phyloP scores from a whole-genome alignment of 2,329 filamentous ascomycete species.

The Hymenoscyphus linearis region DNA sequence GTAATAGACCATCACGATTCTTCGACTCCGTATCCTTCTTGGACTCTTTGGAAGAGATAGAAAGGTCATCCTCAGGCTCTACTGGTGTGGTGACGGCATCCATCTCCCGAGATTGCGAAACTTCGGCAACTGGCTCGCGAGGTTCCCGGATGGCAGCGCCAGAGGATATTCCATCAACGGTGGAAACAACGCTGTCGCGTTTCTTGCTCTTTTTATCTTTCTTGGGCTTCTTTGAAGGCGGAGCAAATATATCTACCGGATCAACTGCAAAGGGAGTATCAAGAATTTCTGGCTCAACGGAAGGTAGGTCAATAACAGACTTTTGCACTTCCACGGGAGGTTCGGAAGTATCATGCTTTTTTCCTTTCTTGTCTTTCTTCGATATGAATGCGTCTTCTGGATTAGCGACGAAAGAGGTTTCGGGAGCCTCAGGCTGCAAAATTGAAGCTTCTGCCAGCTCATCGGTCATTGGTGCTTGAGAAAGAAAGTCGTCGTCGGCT shows the following conservation, averaged over 20 bases:
- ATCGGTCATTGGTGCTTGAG: not conserved
- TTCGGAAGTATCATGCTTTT: conserved; percentile 8
- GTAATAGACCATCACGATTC: conserved; percentile 3
- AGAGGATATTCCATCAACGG: not conserved
- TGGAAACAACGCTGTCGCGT: not conserved
- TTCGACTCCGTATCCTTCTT: conserved; percentile 11
- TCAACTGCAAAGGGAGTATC: not conserved
- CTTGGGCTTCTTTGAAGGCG: conserved; percentile 3
- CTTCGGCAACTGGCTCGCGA: not conserved
- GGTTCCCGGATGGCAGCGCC: not conserved
- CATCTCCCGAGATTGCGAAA: not conserved
- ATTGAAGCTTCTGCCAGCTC: not conserved
- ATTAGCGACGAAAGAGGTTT: conserved; percentile 8
- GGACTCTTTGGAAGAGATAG: not conserved
- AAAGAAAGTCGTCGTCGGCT: conserved; percentile 3
- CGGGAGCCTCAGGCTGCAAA: conserved; percentile 7
- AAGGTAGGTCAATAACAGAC: not conserved
- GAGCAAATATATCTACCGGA: not conserved
- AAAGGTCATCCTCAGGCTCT: conserved; percentile 2
- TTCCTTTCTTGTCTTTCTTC: conserved; percentile 33
- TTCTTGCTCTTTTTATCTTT: conserved; percentile 22
- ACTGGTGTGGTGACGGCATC: not conserved
- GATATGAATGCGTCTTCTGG: conserved; percentile 19
- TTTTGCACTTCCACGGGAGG: not conserved
- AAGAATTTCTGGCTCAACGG: not conserved